These are phyloP conservation scores for Pachyrhizus erosus DNA, from an alignment of 306 rosid genomes.

Conservation along the genomic window DNA sequence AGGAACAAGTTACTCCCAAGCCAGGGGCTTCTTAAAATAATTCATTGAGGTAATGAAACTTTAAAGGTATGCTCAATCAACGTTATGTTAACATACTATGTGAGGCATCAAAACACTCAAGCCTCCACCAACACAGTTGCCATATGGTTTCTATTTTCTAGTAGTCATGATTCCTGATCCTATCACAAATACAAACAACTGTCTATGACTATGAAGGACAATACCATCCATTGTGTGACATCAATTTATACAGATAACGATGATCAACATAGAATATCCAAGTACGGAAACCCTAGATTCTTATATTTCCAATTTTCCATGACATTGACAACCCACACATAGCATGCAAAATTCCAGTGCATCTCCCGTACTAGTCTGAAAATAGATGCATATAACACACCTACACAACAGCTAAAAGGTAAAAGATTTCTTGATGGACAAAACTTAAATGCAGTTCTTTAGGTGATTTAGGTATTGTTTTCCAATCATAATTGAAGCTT, in stretches of 20 bases:
- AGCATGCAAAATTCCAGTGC: neutral
- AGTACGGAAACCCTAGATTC: neutral
- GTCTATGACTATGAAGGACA: neutral
- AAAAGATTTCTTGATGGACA: conserved; percentile 15
- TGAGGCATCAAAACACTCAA: neutral
- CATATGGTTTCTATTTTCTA: neutral
- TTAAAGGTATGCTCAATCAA: conserved; percentile 1
- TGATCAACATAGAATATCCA: neutral
- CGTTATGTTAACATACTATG: neutral
- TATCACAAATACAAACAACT: neutral
- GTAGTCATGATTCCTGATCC: neutral
- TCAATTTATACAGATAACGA: conserved; percentile 25
- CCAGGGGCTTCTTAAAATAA: conserved; percentile 12
- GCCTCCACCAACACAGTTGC: neutral
- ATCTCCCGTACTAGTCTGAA: neutral
- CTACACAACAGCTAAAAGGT: conserved; percentile 9
- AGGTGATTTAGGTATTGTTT: neutral
- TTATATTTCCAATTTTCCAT: conserved; percentile 12
- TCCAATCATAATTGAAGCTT: neutral
- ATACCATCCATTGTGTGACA: neutral
- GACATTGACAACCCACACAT: neutral
- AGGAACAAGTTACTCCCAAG: conserved; percentile 25
- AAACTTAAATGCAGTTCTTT: neutral
- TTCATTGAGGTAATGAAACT: neutral
- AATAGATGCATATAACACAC: neutral